Conservation (phyloP, 495 filamentous ascomycete species). For the Astrocystis sublimbata region DNA sequence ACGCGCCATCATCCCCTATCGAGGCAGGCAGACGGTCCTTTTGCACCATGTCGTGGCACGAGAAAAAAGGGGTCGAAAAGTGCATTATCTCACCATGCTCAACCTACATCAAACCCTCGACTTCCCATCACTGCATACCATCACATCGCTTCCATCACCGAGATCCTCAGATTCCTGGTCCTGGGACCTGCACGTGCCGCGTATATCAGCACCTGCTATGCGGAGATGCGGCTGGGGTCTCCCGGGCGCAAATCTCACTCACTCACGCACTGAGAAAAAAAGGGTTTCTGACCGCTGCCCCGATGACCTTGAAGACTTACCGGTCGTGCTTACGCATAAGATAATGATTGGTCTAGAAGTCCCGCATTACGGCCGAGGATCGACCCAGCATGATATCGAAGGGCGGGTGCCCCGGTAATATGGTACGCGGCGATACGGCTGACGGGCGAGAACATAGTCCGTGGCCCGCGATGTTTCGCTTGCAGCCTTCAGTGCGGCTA, state of each 20-base stretch:
- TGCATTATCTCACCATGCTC: neutral
- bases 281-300: neutral
- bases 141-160: neutral
- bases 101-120: neutral
- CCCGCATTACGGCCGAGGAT: neutral
- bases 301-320: neutral
- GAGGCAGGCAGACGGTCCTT: too few relatives aligned
- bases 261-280: too few relatives aligned
- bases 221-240: neutral
- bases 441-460: neutral
- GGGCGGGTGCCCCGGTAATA: neutral
- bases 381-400: neutral
- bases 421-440: neutral
- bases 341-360: neutral
- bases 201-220: neutral
- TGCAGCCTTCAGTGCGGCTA: neutral
- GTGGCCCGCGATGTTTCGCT: neutral
- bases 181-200: neutral
- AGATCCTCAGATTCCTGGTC: neutral
- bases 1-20: conserved; percentile 2
- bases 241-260: neutral
- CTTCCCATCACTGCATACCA: conserved; percentile 4
- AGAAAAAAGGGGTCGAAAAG: too few relatives aligned
- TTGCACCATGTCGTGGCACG: neutral
- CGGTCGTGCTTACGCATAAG: neutral